These are phyloP conservation scores for Talaromyces sp. DNA, from an alignment of 2,329 filamentous ascomycete species.

Conservation along the genomic window DNA sequence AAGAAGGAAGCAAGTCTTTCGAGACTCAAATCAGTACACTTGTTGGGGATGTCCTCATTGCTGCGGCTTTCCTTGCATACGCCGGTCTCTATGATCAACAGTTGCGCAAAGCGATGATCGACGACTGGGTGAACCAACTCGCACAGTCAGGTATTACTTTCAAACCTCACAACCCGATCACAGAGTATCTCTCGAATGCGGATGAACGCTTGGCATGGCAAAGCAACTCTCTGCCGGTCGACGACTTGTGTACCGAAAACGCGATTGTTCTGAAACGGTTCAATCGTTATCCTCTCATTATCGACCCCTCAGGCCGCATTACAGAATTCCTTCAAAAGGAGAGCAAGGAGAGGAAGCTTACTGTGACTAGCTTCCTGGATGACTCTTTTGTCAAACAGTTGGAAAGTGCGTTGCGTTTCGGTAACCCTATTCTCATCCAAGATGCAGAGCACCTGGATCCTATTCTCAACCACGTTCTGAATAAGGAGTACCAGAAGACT, in stretches of 20 bases:
- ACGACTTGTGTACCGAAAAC: conserved; percentile 97
- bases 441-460: conserved; percentile 97
- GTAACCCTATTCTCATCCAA: conserved; percentile 97
- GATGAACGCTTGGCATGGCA: conserved; percentile 96
- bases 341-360: conserved; percentile 87
- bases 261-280: conserved; percentile 96
- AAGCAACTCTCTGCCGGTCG: conserved; percentile 85
- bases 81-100: conserved; percentile 96
- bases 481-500: conserved; percentile 99
- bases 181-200: conserved; percentile 92
- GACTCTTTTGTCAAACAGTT: conserved; percentile 97
- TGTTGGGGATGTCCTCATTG: conserved; percentile 90
- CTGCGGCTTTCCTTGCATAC: conserved; percentile 96
- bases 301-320: conserved; percentile 91
- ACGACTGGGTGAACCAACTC: conserved; percentile 94
- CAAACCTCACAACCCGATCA: conserved; percentile 90
- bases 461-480: conserved; percentile 95
- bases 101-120: conserved; percentile 95
- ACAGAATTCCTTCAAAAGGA: conserved; percentile 95
- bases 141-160: conserved; percentile 87
- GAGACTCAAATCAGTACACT: conserved; percentile 96
- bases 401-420: conserved; percentile 93
- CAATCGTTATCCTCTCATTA: conserved; percentile 97
- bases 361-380: conserved; percentile 95
- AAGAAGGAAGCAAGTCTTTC: conserved; percentile 95